Conservation (phyloP, 2,329 filamentous ascomycete genomes). For the Paecilomyces sp. region DNA sequence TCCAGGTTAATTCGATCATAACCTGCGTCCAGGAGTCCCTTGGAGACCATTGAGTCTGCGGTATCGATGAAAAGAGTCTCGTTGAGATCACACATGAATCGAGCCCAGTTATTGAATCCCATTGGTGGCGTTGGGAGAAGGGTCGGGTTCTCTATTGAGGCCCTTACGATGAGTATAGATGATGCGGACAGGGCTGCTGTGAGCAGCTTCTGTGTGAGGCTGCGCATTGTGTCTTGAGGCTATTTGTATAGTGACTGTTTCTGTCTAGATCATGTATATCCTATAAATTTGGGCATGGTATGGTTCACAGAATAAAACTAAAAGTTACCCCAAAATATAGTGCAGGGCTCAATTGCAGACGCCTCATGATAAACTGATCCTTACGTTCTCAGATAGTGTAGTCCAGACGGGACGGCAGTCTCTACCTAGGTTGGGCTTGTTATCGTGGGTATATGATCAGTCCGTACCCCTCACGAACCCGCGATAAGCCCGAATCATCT, state of each 20-base stretch:
- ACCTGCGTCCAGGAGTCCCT: conserved; percentile 32
- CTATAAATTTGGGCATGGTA: not conserved
- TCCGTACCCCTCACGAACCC: not conserved
- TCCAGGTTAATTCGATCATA: conserved; percentile 40
- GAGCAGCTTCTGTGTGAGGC: not conserved
- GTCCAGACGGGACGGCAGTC: no score
- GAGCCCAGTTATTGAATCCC: conserved; percentile 49
- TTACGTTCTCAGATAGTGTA: no score
- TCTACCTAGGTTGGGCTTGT: no score
- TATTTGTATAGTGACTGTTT: not conserved
- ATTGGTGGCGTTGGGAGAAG: conserved; percentile 39
- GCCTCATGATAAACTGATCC: no score
- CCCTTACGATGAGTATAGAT: not conserved
- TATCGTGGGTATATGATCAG: not conserved
- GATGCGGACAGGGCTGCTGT: not conserved
- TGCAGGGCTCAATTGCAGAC: no score
- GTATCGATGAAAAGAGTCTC: conserved; percentile 43
- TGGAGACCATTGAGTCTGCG: conserved; percentile 38
- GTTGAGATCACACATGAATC: conserved; percentile 43
- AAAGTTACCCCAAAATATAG: no score
- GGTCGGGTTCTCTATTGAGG: conserved; percentile 11
- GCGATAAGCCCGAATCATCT: not conserved
- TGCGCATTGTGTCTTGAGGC: not conserved
- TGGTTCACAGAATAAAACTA: not conserved
- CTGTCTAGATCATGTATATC: not conserved